These are phyloP conservation scores for Cytospora piceae DNA, from an alignment of 2,329 filamentous ascomycete genomes.

Conservation along the genomic window DNA sequence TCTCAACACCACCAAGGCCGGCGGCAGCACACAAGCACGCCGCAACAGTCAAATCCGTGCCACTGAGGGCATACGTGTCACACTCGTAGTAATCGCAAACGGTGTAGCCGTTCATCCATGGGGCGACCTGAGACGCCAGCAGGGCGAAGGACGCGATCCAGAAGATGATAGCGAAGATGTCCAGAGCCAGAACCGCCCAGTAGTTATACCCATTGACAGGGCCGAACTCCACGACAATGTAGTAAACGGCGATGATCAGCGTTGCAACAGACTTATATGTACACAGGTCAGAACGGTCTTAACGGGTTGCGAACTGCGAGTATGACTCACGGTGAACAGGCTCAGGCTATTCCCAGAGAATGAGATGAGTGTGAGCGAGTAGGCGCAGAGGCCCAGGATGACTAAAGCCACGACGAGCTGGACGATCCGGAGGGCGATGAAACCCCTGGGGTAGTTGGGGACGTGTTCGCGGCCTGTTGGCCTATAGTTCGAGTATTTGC, in stretches of 20 bases:
- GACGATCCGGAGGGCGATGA: conserved; percentile 48
- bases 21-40: conserved; percentile 42
- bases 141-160: conserved; percentile 54
- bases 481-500: conserved; percentile 39
- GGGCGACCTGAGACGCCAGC: conserved; percentile 43
- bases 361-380: conserved; percentile 42
- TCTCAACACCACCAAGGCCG: conserved; percentile 47
- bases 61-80: conserved; percentile 34
- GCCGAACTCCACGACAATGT: conserved; percentile 48
- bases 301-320: conserved; percentile 23
- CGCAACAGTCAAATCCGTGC: conserved; percentile 29
- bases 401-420: conserved; percentile 52
- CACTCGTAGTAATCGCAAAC: conserved; percentile 36
- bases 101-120: conserved; percentile 32
- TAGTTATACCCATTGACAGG: conserved; percentile 50
- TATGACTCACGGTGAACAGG: conserved; percentile 46
- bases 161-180: conserved; percentile 55
- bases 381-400: conserved; percentile 52
- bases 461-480: conserved; percentile 49
- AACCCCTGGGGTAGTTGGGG: conserved; percentile 49
- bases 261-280: conserved; percentile 45
- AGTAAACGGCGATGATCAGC: conserved; percentile 51
- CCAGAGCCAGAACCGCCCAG: conserved; percentile 55
- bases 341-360: conserved; percentile 43
- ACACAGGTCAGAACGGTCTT: conserved; percentile 10